A percentile compares a stretch with the other conserved stretches of the same genome.
Evolutionary conservation across 2,329 filamentous ascomycete species (phyloP).

Genomic region (Penicillium rolfsii): DNA sequence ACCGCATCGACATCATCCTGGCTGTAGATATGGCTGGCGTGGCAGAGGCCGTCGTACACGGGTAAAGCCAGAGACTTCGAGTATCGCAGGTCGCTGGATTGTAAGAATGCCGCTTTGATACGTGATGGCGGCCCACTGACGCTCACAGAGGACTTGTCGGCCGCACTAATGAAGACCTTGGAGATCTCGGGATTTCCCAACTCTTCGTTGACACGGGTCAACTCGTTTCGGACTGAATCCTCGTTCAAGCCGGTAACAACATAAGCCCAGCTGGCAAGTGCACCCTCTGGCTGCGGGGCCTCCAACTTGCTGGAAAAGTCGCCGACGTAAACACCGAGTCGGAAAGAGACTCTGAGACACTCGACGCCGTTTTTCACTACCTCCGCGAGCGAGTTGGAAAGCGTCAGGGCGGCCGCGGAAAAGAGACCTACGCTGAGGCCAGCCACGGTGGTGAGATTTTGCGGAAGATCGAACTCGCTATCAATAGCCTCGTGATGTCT

Average conservation of each 20-base stretch:
- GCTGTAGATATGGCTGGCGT: conserved; percentile 52
- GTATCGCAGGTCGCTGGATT: conserved; percentile 20
- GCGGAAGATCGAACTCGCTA: not conserved
- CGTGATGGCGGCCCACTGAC: conserved; percentile 32
- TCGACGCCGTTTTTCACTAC: not conserved
- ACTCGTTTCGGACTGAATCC: not conserved
- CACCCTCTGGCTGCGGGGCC: not conserved
- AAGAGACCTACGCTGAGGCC: not conserved
- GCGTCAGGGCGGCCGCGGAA: not conserved
- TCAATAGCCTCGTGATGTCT: not conserved
- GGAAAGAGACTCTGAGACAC: not conserved
- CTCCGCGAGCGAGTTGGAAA: not conserved
- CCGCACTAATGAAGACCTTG: conserved; percentile 28
- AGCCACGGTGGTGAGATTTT: not conserved
- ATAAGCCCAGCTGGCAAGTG: not conserved
- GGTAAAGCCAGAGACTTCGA: conserved; percentile 26
- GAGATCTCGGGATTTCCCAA: conserved; percentile 19
- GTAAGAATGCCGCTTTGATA: conserved; percentile 21
- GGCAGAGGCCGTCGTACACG: conserved; percentile 30
- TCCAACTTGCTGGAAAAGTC: not conserved
- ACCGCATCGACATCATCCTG: conserved; percentile 13
- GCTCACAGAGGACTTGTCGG: conserved; percentile 25
- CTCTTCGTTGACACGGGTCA: not conserved
- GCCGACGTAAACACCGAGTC: not conserved
- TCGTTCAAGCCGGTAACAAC: not conserved